phyloP scores from a whole-genome alignment of 129 eudicot species.

The Lactuca saligna region DNA sequence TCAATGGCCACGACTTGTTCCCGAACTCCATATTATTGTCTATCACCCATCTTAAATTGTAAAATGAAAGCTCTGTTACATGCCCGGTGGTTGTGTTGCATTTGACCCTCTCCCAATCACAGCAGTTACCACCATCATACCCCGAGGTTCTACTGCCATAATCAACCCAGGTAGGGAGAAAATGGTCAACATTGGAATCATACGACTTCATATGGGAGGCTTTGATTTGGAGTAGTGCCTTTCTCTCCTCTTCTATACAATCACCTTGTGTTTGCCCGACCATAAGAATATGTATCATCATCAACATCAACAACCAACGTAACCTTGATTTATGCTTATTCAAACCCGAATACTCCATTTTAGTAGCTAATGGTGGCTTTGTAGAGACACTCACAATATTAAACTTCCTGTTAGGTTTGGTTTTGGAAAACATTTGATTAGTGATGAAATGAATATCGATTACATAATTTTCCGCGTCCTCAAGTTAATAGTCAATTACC shows the following conservation, averaged over 20 bases:
- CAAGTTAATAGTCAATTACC: too few relatives aligned
- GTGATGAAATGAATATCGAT: too few relatives aligned
- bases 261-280: too few relatives aligned
- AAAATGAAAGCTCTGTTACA: conserved; percentile 3
- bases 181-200: too few relatives aligned
- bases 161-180: conserved; percentile 20
- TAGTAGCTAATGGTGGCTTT: too few relatives aligned
- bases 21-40: background rate
- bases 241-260: conserved; percentile 4
- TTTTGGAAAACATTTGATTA: too few relatives aligned
- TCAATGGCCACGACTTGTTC: background rate
- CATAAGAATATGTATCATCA: too few relatives aligned
- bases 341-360: background rate
- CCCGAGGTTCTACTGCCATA: background rate
- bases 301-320: too few relatives aligned
- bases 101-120: conserved; percentile 17
- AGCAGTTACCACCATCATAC: background rate
- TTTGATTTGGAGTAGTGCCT: conserved; percentile 12
- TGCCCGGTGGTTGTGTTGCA: conserved; percentile 1
- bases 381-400: too few relatives aligned
- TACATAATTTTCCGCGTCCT: too few relatives aligned
- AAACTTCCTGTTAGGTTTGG: too few relatives aligned
- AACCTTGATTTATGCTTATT: too few relatives aligned
- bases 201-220: background rate
- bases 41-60: background rate